Evolutionary conservation across 805 yeast genomes (phyloP).

Genomic region (Pichia californica): DNA sequence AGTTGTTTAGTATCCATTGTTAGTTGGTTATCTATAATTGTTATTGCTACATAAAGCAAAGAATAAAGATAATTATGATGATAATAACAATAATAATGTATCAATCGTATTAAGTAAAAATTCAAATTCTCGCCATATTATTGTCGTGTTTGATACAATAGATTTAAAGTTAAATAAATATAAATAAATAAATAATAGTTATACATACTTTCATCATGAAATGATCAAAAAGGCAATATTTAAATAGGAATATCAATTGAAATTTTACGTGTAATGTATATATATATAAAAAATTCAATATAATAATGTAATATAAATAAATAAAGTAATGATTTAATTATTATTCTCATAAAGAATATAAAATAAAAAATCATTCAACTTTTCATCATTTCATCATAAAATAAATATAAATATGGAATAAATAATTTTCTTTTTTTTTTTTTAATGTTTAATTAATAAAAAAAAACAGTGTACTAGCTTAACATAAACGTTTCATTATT

Average conservation of each 20-base stretch:
- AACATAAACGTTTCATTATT: slow-evolving; percentile 11
- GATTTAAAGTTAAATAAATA: not conserved
- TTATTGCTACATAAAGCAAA: no score
- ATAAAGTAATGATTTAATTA: not conserved
- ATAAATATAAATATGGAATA: slow-evolving; percentile 18
- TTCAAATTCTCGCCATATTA: no score
- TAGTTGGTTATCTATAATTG: no score
- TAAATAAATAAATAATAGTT: no score
- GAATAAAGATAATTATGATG: no score
- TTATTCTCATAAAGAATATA: no score
- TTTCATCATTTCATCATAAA: slow-evolving; percentile 18
- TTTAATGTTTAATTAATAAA: not conserved
- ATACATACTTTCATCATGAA: no score
- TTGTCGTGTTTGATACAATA: no score
- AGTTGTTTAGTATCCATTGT: not conserved
- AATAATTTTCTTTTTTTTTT: slow-evolving; percentile 12
- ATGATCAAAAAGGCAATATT: not conserved
- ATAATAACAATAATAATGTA: no score
- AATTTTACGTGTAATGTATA: slow-evolving; percentile 3
- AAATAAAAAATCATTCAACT: slow-evolving; percentile 6
- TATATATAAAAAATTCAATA: slow-evolving; percentile 4
- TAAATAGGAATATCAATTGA: slow-evolving; percentile 1
- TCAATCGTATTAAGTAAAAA: no score
- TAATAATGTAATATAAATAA: slow-evolving; percentile 1
- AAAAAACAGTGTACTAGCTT: slow-evolving; percentile 9